Evolutionary conservation across 2,329 filamentous ascomycete species (phyloP), one percentile per base, ranked within the genome.

Genomic region (Penicillium sp.): DNA sequence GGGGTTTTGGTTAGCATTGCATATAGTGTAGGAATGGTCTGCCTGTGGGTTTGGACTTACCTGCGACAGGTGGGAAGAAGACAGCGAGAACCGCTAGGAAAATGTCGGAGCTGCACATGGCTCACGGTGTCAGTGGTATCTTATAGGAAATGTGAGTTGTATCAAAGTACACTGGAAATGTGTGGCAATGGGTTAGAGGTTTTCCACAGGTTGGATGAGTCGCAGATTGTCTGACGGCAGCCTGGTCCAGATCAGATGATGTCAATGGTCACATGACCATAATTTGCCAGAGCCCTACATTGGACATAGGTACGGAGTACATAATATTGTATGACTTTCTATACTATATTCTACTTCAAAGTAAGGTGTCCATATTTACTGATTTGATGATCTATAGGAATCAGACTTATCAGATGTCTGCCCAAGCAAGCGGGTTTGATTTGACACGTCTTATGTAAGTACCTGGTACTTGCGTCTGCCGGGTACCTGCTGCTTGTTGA

Each of bases 41-140:
- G 13, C 34, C 41, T 47, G 13, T 29, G 41, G 27, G 37, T 54
- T 56, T 42, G 18, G 46, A 71, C 79, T 64, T 74, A 83, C 81
- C 81, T 70, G 79, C 76, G 52, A 83, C 76, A 45, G 80, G 81
- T 32, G 83, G 83, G 71, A 86, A 86, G 67, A 86, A 78, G 67
- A 86, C 75, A 67, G 83, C 81, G 60, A 86, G 74, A 47, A 86
- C 70, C 68, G 79, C 82, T 63, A 86, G 75, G 65, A 86, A 85
- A 61, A 84, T 77, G 72, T 86, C 83, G 65, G 80, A 79, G 67
- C 81, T 76, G 70, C 82, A 85, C 82, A 85, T 85, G 61, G 53
- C 65, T 50, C 27, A 32, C 15, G 8, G 29, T 61, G 46, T 44
- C 29, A 51, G 50, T 51, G 47, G 40, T 39, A 45, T 50, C 39